These are phyloP conservation scores for Monosporascus sp. DNA, from an alignment of 2,329 filamentous ascomycete species.

Conservation along the genomic window DNA sequence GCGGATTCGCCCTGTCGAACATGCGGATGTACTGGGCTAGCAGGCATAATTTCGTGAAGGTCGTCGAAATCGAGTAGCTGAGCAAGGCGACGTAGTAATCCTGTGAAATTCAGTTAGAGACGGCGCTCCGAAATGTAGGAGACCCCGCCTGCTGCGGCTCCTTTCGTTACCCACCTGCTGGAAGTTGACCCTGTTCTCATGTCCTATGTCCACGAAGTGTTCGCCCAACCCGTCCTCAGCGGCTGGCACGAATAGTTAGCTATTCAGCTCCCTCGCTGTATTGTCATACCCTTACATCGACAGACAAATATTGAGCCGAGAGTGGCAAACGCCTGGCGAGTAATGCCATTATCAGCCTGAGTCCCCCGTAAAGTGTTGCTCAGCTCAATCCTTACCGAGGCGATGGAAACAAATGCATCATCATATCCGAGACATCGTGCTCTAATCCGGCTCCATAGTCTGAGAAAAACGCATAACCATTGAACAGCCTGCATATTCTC, in stretches of 20 bases:
- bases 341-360: too few species aligned
- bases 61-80: constrained; percentile 27
- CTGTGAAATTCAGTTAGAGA: constrained; percentile 8
- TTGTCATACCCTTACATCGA: constrained; percentile 10
- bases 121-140: neutral
- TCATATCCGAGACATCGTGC: constrained; percentile 28
- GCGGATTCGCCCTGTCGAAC: constrained; percentile 17
- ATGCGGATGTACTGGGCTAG: constrained; percentile 32
- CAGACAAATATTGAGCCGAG: constrained; percentile 19
- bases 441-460: constrained; percentile 22
- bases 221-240: constrained; percentile 23
- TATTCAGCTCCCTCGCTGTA: neutral
- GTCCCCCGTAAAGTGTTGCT: too few species aligned
- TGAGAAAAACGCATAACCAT: constrained; percentile 20
- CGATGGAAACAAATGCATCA: constrained; percentile 29
- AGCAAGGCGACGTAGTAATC: constrained; percentile 27
- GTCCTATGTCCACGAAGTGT: constrained; percentile 17
- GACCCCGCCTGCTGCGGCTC: constrained; percentile 3
- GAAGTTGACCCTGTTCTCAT: constrained; percentile 14
- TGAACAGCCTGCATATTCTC: constrained; percentile 16
- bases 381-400: constrained; percentile 17
- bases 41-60: constrained; percentile 32
- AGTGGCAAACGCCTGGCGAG: constrained; percentile 17
- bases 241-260: constrained; percentile 8
- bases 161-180: constrained; percentile 14